Evolutionary conservation across 2,329 filamentous ascomycete genomes (phyloP).

Genomic region (Phialophora tarda): DNA sequence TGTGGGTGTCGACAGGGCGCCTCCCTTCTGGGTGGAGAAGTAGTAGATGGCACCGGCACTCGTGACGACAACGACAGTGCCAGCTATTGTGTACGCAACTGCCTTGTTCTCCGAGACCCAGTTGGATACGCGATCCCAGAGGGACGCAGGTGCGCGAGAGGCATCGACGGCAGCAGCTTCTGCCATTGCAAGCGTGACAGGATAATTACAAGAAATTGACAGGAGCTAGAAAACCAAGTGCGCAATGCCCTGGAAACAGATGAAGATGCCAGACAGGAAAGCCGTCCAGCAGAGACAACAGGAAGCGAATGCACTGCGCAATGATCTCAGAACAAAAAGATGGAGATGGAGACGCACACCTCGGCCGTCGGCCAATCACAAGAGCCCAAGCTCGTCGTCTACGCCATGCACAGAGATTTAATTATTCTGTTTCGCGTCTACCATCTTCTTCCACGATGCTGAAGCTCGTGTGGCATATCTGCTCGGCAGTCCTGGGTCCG

Average conservation of each 20-base stretch:
- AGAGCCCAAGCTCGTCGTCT: not conserved
- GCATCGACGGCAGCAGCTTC: constrained; percentile 33
- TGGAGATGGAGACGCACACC: constrained; percentile 2
- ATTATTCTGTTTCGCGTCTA: not conserved
- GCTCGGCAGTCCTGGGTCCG: not conserved
- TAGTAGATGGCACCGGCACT: constrained; percentile 95
- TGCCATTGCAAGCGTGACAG: constrained; percentile 22
- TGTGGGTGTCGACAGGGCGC: constrained; percentile 44
- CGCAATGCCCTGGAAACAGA: not conserved
- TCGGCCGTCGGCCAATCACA: not conserved
- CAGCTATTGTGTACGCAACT: constrained; percentile 93
- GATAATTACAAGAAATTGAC: not conserved
- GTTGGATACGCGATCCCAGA: constrained; percentile 87
- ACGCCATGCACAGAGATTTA: not conserved
- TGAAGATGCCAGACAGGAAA: constrained; percentile 8
- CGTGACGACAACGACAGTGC: constrained; percentile 88
- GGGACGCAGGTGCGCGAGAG: constrained; percentile 61
- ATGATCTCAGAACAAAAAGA: constrained; percentile 12
- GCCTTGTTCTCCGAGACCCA: constrained; percentile 98
- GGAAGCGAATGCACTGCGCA: constrained; percentile 12
- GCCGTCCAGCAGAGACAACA: not conserved
- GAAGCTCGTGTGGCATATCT: constrained; percentile 10
- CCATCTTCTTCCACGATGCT: constrained; percentile 13
- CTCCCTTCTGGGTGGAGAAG: constrained; percentile 61
- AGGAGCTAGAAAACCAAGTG: not conserved